Evolutionary conservation across 257 asterid species (phyloP), one percentile per base, ranked within the genome.

Genomic region (Solanum rostratum): DNA sequence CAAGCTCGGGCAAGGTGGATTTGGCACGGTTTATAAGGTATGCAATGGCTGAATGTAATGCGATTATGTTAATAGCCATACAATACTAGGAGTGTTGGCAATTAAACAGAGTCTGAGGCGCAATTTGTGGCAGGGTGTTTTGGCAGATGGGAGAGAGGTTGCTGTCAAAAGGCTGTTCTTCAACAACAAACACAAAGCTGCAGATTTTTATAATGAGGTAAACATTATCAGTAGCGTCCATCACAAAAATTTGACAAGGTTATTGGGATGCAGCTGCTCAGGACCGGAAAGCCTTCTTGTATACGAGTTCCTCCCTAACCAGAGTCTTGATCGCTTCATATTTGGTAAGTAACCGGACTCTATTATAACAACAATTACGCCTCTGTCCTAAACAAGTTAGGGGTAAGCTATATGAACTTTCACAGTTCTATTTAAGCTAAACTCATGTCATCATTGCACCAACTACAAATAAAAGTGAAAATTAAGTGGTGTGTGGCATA

Each of bases 1-100:
- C 85, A 88, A 68, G 81, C 87, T 88, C 7, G 89, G 90, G 19
- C 87, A 86, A 57, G 90, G 90, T 22, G 90, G 90, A 50, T 88
- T 81, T 81, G 60, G 90, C 76, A 79, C 84, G 0, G 90, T 88
- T 68, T 88, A 88, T 49, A 86, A 86, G 90, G 70, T 62, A 62
- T 5, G 86, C 83, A 41, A 43, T 41, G 24, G 7, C 13, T 55
- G 24, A 65, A 50, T 6, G 57, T 43, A 55, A 19, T 29, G 20
- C 6, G 18, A 22, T 45, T 16, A 15, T 79, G 24, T 27, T 79
- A 12, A 63, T 19, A 63, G 19, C 19, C 5, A 63, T 63, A 39
- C 19, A 27, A 63, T 63, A 52, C 55, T 49, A 3, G 39, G 37
- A 37, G 11, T 37, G 7, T 37, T 43, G n/a, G 30, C 60, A 18